Evolutionary conservation across 805 yeast genomes (phyloP).

Genomic region (Cyberlindnera maritima): DNA sequence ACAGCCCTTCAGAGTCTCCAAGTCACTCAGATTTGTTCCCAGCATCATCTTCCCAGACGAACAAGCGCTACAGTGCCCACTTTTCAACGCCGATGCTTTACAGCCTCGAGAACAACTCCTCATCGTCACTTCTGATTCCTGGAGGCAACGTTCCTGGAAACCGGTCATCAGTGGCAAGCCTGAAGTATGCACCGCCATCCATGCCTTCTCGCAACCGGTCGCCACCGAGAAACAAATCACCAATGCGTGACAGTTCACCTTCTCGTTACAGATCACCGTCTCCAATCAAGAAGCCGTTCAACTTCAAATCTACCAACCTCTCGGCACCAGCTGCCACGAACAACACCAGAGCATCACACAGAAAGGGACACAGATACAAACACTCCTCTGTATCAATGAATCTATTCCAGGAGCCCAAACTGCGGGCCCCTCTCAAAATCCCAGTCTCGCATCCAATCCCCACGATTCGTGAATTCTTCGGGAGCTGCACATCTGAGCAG

Average conservation of each 20-base stretch:
- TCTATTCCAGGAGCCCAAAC: slow-evolving; percentile 89
- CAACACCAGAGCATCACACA: slow-evolving; percentile 54
- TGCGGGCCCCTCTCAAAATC: slow-evolving; percentile 68
- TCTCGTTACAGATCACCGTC: slow-evolving; percentile 27
- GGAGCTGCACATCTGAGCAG: slow-evolving; percentile 58
- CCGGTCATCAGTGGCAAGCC: slow-evolving; percentile 24
- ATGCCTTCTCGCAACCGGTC: slow-evolving; percentile 28
- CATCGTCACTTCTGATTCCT: slow-evolving; percentile 23
- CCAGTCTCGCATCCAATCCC: slow-evolving; percentile 59
- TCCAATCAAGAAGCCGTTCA: slow-evolving; percentile 48
- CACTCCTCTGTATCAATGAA: slow-evolving; percentile 97
- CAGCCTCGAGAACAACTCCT: slow-evolving; percentile 21
- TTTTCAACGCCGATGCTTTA: slow-evolving; percentile 15
- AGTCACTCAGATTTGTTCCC: slow-evolving; percentile 21
- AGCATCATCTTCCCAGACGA: slow-evolving; percentile 15
- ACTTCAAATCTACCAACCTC: slow-evolving; percentile 55
- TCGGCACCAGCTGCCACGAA: slow-evolving; percentile 32
- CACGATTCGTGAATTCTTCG: slow-evolving; percentile 52
- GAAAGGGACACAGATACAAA: slow-evolving; percentile 94
- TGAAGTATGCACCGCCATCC: slow-evolving; percentile 27
- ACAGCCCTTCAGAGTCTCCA: neutral
- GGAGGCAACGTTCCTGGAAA: slow-evolving; percentile 31
- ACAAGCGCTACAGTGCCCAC: slow-evolving; percentile 19
- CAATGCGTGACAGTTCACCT: slow-evolving; percentile 33
- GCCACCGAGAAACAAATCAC: slow-evolving; percentile 28